Base-by-base conservation (phyloP, 768 basidiomycete genomes). In the Collybia sp. region DNA sequence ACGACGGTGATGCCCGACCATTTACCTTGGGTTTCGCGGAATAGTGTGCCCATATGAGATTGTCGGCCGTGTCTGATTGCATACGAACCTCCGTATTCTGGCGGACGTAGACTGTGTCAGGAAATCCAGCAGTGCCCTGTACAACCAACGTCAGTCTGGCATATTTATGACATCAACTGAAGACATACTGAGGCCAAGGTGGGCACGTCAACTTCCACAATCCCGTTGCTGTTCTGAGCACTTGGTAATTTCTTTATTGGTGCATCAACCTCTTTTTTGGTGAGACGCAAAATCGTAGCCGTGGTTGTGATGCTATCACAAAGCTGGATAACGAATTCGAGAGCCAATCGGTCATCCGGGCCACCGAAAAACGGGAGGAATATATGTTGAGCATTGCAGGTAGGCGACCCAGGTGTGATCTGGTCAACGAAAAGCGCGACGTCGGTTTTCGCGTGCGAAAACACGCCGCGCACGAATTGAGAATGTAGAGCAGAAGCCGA, bases 321-420 rank as follows among this genome's bases (percentile, higher is more conserved):
- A 20, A 96, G 68, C 63, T 94, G 93, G 12, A 86, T 77, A 17
- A 89, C 85, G 53, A 97, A 82, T 25, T 87, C 81, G 31, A 98
- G 67, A 0, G 92, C 90, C 13, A 93, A 72, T 2, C 95, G 75
- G 59, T 96, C 94, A 61, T 98, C 95, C 0, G 92, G 87, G 0
- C 95, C 95, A 17, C 95, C 95, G 60, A 92, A 88, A 77, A 97
- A 97, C 0, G 92, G 88, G 11, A 96, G 57, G 65, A 92, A 88
- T 12, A 97, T 53, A 58, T 91, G 88, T 56, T 82, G 75, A 8
- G 56, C 62, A 34, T 65, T 66, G 39, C 62, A 61, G 36, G 52
- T 48, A 30, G 57, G 43, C 8, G 53, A 25, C 1, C n/a, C 39
- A 42, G 66, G 55, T 43, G 70, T 66, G 32, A 73, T 75, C 39